phyloP scores from a whole-genome alignment of 2,329 filamentous ascomycete species.

The Aspergillus ochraceus region DNA sequence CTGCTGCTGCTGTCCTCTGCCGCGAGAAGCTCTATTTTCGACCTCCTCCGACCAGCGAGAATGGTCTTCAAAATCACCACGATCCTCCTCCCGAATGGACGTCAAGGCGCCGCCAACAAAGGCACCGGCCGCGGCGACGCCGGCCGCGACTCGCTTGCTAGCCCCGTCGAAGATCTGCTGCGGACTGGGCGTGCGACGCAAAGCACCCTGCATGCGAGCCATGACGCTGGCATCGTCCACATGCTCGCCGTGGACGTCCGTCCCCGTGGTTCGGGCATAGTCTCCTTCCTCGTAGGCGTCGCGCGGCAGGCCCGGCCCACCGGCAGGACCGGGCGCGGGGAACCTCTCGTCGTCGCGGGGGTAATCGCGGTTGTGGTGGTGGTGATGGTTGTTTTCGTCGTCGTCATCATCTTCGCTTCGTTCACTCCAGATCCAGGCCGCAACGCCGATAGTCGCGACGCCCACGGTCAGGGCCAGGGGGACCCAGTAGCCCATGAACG shows the following conservation, averaged over 20 bases:
- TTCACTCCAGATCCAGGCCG: conserved; percentile 93
- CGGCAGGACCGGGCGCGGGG: conserved; percentile 23
- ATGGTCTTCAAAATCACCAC: conserved; percentile 77
- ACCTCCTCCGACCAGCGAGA: conserved; percentile 92
- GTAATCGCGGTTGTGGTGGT: conserved; percentile 45
- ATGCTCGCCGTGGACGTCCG: conserved; percentile 32
- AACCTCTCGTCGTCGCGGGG: conserved; percentile 39
- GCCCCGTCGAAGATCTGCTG: conserved; percentile 86
- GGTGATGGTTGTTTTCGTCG: conserved; percentile 56
- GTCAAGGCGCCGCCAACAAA: conserved; percentile 79
- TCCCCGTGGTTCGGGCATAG: conserved; percentile 35
- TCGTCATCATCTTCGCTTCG: conserved; percentile 73
- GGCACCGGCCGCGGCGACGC: conserved; percentile 78
- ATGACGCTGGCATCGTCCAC: conserved; percentile 63
- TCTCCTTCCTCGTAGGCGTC: conserved; percentile 29
- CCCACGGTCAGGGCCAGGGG: conserved; percentile 84
- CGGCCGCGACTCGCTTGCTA: conserved; percentile 75
- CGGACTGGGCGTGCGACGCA: conserved; percentile 80
- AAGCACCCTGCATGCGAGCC: conserved; percentile 74
- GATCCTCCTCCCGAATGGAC: conserved; percentile 81
- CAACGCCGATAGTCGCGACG: conserved; percentile 80
- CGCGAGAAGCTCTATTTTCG: conserved; percentile 57
- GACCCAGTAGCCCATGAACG: conserved; percentile 71
- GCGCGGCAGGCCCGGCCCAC: conserved; percentile 26
- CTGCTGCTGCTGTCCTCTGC: conserved; percentile 23